Evolutionary conservation across 129 eudicot species (phyloP).

Genomic region (Pulicaria dysenterica): DNA sequence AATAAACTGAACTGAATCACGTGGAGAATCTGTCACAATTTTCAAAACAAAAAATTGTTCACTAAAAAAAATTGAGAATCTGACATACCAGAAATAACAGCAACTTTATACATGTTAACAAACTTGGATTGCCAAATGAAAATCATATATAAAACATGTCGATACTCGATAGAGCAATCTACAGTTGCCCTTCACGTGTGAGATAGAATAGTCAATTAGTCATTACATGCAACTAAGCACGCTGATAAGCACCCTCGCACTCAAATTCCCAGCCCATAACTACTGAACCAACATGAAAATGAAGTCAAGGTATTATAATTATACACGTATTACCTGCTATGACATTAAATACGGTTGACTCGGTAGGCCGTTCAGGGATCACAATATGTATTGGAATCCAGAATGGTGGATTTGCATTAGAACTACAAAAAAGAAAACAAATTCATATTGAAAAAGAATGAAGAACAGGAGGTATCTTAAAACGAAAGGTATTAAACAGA

Average conservation of each 20-base stretch:
- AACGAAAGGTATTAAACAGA: slow-evolving; percentile 13
- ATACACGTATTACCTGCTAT: slow-evolving; percentile 74
- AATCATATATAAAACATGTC: slow-evolving; percentile 13
- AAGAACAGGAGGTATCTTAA: background rate
- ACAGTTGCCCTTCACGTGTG: slow-evolving; percentile 15
- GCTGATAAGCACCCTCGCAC: background rate
- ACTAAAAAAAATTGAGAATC: background rate
- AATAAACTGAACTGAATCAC: slow-evolving; percentile 96
- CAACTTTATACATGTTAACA: background rate
- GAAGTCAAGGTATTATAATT: slow-evolving; percentile 4
- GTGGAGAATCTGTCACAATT: slow-evolving; percentile 79
- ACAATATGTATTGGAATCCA: slow-evolving; percentile 99
- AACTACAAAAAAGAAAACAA: slow-evolving; percentile 52
- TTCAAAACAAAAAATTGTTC: background rate
- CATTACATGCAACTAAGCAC: slow-evolving; percentile 4
- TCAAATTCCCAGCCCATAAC: slow-evolving; percentile 20
- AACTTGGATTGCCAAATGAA: slow-evolving; percentile 1
- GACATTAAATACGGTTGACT: slow-evolving; percentile 89
- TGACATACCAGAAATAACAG: background rate
- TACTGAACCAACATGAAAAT: slow-evolving; percentile 17
- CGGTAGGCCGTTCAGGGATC: slow-evolving; percentile 98
- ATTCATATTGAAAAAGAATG: background rate
- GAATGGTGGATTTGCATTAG: slow-evolving; percentile 93
- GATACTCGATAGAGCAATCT: background rate
- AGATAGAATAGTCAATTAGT: background rate